Base-by-base conservation (phyloP, 108 stramenopile genomes). In the Fragilaria radians region DNA sequence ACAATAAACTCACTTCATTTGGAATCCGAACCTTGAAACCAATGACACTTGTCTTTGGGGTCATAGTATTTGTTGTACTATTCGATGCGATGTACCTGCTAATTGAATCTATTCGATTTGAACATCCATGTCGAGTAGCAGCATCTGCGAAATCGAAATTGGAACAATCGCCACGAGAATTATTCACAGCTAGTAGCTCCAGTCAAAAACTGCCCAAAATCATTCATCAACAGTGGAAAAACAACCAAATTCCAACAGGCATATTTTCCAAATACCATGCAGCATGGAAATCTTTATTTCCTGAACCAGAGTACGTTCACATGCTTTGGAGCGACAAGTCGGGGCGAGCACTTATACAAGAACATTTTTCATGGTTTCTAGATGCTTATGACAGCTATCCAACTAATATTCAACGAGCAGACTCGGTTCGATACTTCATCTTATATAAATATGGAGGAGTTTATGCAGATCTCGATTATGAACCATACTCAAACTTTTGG, bases 371-470 rank as follows among this genome's bases (percentile, higher is more conserved):
- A 14, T 61, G 60, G 60, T 61, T 61, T 19, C 30, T 61, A 4
- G 1, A 23, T 1, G 49, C 60, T 26, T 61, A 61, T 19, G 60
- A 61, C 29, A 4, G 17, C 29, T 61, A 61, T 31, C 60, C 60
- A 0, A 28, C 60, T 24, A 25, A 45, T 28, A 61, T 61, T 3
- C 48, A 61, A 49, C 60, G 60, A 1, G 60, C 60, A 1, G 60
- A 61, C 46, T 23, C 60, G 1, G 46, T 48, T 2, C 5, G 60
- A 17, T 61, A 61, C 48, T 61, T 61, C 31, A 47, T 47, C 0
- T 46, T 71, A 46, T 59, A 71, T 53, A 55, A 60, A 28, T 61
- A 71, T 32, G 70, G 62, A 27, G 62, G 62, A 1, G 45, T 63
- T 28, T 63, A 63, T n/a, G 53, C 62, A 2, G 62, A 63, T 46